phyloP scores from a whole-genome alignment of 257 asterid species.

The Nicotiana tabacum region DNA sequence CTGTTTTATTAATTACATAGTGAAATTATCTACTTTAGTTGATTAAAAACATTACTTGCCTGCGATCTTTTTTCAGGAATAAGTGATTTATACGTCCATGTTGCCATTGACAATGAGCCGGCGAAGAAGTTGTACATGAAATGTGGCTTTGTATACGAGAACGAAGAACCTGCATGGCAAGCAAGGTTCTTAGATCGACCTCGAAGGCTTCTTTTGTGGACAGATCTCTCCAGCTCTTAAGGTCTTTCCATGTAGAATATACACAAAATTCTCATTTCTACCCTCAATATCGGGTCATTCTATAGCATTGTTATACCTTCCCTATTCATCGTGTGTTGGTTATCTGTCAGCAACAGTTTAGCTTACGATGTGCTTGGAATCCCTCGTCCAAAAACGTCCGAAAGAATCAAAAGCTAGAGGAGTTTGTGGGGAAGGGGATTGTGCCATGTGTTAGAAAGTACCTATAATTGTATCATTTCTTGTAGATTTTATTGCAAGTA shows the following conservation, averaged over 20 bases:
- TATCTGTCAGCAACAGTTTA: too few species aligned
- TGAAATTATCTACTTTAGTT: not conserved
- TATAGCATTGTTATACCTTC: too few species aligned
- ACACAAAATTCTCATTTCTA: not conserved
- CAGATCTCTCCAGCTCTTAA: conserved; percentile 52
- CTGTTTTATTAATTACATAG: not conserved
- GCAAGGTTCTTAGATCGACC: conserved; percentile 92
- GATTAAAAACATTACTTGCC: too few species aligned
- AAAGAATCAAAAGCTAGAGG: not conserved
- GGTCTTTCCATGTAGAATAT: conserved; percentile 26
- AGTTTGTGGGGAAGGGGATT: not conserved
- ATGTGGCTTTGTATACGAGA: conserved; percentile 75
- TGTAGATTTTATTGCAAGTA: not conserved
- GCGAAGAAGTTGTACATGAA: conserved; percentile 77
- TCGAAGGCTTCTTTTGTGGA: conserved; percentile 80
- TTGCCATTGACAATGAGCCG: conserved; percentile 78
- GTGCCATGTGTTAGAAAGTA: not conserved
- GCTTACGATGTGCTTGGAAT: too few species aligned
- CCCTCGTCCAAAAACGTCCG: not conserved
- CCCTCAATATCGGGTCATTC: too few species aligned
- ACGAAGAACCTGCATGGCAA: conserved; percentile 94
- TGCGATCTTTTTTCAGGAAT: conserved; percentile 42
- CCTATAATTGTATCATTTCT: not conserved
- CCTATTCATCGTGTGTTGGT: too few species aligned
- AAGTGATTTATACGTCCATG: conserved; percentile 89